Conservation (phyloP, 2,329 filamentous ascomycete genomes). For the Neoscytalidium dimidiatum region DNA sequence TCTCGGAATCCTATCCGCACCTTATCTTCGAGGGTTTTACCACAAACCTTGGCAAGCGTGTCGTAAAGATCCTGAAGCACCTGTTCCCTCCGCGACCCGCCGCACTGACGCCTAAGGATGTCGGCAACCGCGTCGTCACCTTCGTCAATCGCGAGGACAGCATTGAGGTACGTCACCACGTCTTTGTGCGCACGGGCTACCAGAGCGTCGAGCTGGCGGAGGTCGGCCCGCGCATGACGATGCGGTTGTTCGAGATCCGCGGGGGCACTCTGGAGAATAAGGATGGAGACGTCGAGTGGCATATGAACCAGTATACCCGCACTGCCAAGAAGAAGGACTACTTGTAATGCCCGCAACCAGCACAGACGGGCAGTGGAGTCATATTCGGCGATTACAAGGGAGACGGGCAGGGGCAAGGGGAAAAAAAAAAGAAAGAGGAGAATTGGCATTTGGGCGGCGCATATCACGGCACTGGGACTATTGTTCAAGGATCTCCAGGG, state of each 20-base stretch:
- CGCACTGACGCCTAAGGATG: conserved; percentile 61
- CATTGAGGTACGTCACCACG: conserved; percentile 89
- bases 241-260: conserved; percentile 91
- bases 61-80: conserved; percentile 90
- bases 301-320: conserved; percentile 90
- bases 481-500: not conserved
- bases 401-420: conserved; percentile 8
- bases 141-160: conserved; percentile 88
- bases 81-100: conserved; percentile 87
- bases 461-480: conserved; percentile 10
- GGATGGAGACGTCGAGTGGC: conserved; percentile 95
- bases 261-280: conserved; percentile 91
- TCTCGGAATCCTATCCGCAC: conserved; percentile 90
- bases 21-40: conserved; percentile 94
- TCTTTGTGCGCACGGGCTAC: conserved; percentile 91
- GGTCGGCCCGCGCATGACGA: conserved; percentile 94
- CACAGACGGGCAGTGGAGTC: conserved; percentile 7
- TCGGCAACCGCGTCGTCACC: conserved; percentile 86
- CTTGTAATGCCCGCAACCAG: conserved; percentile 57
- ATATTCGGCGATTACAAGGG: not conserved
- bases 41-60: conserved; percentile 74
- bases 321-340: conserved; percentile 96
- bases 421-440: conserved; percentile 4
- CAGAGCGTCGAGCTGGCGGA: conserved; percentile 87
- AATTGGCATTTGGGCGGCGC: conserved; percentile 7